Percentiles rank a stretch among this genome's conserved stretches.
These are phyloP conservation scores for Lipomyces chichibuensis DNA, from an alignment of 805 yeast species.

Conservation along the genomic window DNA sequence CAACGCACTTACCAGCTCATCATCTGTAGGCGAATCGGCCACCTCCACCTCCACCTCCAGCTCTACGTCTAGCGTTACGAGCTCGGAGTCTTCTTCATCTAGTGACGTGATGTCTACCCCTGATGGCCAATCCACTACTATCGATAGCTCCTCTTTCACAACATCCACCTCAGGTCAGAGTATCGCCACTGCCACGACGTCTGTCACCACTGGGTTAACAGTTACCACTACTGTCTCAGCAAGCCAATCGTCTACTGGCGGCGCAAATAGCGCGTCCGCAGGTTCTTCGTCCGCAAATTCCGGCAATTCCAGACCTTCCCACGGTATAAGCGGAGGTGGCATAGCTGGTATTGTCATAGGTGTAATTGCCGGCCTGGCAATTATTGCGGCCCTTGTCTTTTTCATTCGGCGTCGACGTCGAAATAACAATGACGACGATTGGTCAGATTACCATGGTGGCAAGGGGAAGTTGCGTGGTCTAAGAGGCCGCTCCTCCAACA, in stretches of 20 bases:
- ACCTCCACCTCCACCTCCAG: slow-evolving; percentile 40
- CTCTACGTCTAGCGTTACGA: slow-evolving; percentile 45
- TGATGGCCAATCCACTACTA: slow-evolving; percentile 34
- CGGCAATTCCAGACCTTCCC: slow-evolving; percentile 31
- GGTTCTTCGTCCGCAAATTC: slow-evolving; percentile 38
- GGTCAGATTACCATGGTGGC: slow-evolving; percentile 25
- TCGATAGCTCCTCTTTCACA: slow-evolving; percentile 30
- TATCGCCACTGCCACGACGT: background rate
- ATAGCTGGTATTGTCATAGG: slow-evolving; percentile 68
- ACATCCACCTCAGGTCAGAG: background rate
- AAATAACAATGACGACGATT: slow-evolving; percentile 45
- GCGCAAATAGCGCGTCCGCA: slow-evolving; percentile 36
- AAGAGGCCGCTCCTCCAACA: slow-evolving; percentile 10
- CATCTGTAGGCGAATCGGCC: slow-evolving; percentile 23
- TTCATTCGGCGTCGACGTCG: slow-evolving; percentile 50
- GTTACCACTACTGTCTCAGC: slow-evolving; percentile 35
- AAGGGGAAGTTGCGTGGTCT: background rate
- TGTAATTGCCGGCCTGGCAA: slow-evolving; percentile 51
- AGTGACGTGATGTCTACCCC: slow-evolving; percentile 34
- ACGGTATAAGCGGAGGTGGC: slow-evolving; percentile 50
- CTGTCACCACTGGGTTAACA: background rate
- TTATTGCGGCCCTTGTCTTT: slow-evolving; percentile 49
- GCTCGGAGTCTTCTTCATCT: slow-evolving; percentile 30
- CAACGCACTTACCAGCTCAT: slow-evolving; percentile 21
- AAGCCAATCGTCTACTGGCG: slow-evolving; percentile 21